A percentile compares a stretch with the other conserved stretches of the same genome.
Conservation (phyloP, 192 early-diverging fungal species). For the Coemansia reversa region DNA sequence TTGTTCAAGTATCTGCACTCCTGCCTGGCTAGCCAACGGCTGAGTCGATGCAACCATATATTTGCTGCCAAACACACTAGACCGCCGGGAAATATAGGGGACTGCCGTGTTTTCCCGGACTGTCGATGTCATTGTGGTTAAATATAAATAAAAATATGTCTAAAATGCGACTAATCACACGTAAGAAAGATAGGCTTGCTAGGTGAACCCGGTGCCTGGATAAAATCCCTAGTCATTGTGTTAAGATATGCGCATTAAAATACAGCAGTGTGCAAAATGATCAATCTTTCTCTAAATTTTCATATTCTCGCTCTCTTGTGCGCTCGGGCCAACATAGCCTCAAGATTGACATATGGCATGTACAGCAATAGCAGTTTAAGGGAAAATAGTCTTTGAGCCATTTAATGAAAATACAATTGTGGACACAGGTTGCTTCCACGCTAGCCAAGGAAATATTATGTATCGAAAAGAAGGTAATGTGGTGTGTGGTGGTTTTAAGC, state of each 20-base stretch:
- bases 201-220: no score
- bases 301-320: no score
- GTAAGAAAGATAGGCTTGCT: no score
- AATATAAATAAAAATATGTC: not conserved
- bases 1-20: slow-evolving; percentile 59
- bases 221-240: no score
- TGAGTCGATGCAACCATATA: slow-evolving; percentile 70
- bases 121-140: slow-evolving; percentile 26
- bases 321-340: no score
- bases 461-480: not conserved
- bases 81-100: slow-evolving; percentile 49
- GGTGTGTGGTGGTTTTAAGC: not conserved
- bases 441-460: not conserved
- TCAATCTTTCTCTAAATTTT: not conserved
- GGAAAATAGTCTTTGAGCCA: not conserved
- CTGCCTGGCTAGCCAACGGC: slow-evolving; percentile 69
- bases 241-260: not conserved
- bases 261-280: not conserved
- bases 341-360: not conserved
- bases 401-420: not conserved
- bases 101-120: slow-evolving; percentile 19
- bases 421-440: not conserved
- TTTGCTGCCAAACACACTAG: slow-evolving; percentile 58
- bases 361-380: not conserved
- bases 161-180: not conserved